A percentile compares a stretch with the other conserved stretches of the same genome.
phyloP scores from a whole-genome alignment of 305 asterid genomes.

The Solanum hybrid region DNA sequence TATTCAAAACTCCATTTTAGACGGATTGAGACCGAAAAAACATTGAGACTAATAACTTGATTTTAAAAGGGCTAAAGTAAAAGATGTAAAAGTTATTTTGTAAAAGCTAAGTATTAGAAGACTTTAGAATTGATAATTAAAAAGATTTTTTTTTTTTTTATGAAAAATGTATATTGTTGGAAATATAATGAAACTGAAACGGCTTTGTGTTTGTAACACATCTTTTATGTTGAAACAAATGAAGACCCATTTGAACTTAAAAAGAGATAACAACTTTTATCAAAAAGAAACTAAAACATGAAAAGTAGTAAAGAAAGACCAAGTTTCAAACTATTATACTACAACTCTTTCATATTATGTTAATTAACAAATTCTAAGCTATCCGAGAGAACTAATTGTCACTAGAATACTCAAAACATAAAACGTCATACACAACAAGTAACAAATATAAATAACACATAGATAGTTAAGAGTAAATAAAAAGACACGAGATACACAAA shows the following conservation, averaged over 20 bases:
- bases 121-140: neutral
- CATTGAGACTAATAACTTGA: neutral
- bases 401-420: neutral
- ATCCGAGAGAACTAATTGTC: neutral
- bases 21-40: neutral
- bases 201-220: neutral
- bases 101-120: neutral
- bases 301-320: neutral
- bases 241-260: neutral
- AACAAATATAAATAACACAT: neutral
- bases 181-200: too few relatives aligned
- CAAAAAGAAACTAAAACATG: too few relatives aligned
- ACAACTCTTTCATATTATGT: neutral
- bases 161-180: neutral
- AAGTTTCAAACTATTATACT: neutral
- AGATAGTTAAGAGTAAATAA: too few relatives aligned
- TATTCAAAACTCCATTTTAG: neutral
- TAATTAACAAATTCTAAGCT: neutral
- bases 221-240: neutral
- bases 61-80: neutral
- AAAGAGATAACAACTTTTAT: neutral
- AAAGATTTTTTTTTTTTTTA: too few relatives aligned
- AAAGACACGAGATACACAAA: neutral
- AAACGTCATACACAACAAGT: neutral
- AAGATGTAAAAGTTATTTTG: neutral